Base-by-base conservation (phyloP, 2,329 filamentous ascomycete genomes). In the Exophiala aquamarina region DNA sequence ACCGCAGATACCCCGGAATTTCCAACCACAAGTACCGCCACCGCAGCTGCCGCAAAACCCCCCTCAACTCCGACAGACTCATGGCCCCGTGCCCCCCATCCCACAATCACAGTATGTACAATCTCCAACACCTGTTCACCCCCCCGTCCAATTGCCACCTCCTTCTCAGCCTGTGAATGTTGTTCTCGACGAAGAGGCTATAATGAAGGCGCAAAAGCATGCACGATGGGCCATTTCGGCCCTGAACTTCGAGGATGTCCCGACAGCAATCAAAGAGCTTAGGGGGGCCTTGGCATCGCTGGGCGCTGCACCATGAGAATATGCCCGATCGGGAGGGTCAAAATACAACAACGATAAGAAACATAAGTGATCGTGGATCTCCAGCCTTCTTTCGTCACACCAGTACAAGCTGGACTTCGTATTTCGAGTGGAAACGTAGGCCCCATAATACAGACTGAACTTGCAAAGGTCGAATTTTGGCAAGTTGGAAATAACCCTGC, bases 171-270 rank as follows among this genome's bases (percentile, higher is more conserved):
- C 59, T 5, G 44, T 40, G 13, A 51, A 50, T 28, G 52, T 43
- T n/a, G 59, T 62, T 4, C 59, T 74, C 4, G 77, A 86, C 9
- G 89, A 95, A 54, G 85, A 90, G 49, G 76, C 86, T 0, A 85
- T 96, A 28, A 73, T 81, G 28, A 79, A 84, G 59, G 92, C 93
- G 3, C 90, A 95, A 66, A 98, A 97, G 65, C 93, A 97, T 70
- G 91, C 92, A 2, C 90, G 89, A 61, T 98, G 89, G 89, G 93
- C 93, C 0, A 95, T 97, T 33, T 96, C 91, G 9, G 93, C 93
- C 0, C 71, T 98, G 38, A 95, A 96, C 61, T 98, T 98, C 67
- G 93, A 98, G 59, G 93, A 98, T 65, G 87, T 95, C 2, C 77
- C 84, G 1, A 98, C 93, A 0, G 93, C 93, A 0, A 84, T 97